Conservation (phyloP, 1,284 basidiomycete species). For the Leccinum variabile region DNA sequence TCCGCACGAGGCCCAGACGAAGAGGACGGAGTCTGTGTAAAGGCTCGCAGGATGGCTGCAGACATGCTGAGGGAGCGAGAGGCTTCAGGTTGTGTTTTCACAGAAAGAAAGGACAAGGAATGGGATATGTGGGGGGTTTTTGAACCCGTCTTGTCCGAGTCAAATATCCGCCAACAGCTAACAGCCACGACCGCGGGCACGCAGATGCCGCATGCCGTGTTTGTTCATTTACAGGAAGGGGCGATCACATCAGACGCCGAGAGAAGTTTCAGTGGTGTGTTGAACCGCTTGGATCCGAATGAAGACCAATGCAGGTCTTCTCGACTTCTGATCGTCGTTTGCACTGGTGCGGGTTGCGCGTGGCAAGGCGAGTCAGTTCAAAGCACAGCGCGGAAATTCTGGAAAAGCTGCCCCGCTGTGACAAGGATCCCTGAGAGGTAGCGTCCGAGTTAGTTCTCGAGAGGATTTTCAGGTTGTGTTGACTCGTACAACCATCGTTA, state of each 20-base stretch:
- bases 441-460: background rate
- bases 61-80: constrained; percentile 19
- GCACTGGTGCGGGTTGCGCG: background rate
- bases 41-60: constrained; percentile 25
- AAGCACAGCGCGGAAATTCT: constrained; percentile 5
- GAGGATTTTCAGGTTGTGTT: background rate
- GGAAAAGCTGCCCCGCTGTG: background rate
- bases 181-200: constrained; percentile 19
- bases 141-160: constrained; percentile 13
- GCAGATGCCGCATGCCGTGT: constrained; percentile 24
- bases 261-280: constrained; percentile 19
- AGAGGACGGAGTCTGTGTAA: constrained; percentile 19
- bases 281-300: constrained; percentile 11
- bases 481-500: background rate
- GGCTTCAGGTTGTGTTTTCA: background rate
- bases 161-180: constrained; percentile 15
- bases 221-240: background rate
- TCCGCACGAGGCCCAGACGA: constrained; percentile 15
- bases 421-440: background rate
- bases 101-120: background rate
- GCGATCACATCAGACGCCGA: constrained; percentile 10
- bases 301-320: constrained; percentile 13
- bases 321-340: constrained; percentile 25
- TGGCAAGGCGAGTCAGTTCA: background rate
- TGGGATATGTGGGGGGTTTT: constrained; percentile 13